Percentiles rank a stretch among this genome's conserved stretches.
phyloP scores from a whole-genome alignment of 805 yeast species.

The Suhomyces xylopsoci region DNA sequence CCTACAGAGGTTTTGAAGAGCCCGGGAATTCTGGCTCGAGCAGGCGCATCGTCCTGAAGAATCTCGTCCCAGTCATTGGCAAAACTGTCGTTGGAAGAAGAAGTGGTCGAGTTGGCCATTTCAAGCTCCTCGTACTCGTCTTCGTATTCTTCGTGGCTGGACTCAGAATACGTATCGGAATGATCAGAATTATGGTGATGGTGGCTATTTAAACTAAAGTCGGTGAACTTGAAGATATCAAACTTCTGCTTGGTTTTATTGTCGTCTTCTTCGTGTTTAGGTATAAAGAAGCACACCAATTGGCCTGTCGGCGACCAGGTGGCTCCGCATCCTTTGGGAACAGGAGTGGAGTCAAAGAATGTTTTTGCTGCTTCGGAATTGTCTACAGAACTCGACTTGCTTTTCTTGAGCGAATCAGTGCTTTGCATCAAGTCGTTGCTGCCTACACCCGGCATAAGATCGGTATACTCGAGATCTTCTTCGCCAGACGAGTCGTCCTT shows the following conservation, averaged over 20 bases:
- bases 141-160: slow-evolving; percentile 17
- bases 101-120: slow-evolving; percentile 3
- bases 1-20: slow-evolving; percentile 42
- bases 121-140: slow-evolving; percentile 13
- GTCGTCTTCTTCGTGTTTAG: slow-evolving; percentile 38
- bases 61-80: slow-evolving; percentile 69
- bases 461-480: slow-evolving; percentile 22
- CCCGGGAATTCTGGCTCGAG: slow-evolving; percentile 53
- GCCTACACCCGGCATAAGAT: slow-evolving; percentile 37
- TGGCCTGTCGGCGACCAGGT: slow-evolving; percentile 78
- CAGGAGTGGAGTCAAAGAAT: slow-evolving; percentile 74
- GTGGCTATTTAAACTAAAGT: slow-evolving; percentile 35
- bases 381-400: neutral
- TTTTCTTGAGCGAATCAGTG: slow-evolving; percentile 15
- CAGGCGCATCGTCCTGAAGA: slow-evolving; percentile 52
- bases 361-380: slow-evolving; percentile 13
- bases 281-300: slow-evolving; percentile 77
- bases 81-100: slow-evolving; percentile 53
- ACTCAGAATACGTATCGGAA: neutral
- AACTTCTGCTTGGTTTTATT: slow-evolving; percentile 46
- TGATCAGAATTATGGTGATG: slow-evolving; percentile 14
- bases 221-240: slow-evolving; percentile 42
- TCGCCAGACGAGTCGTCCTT: slow-evolving; percentile 24
- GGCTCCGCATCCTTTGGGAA: slow-evolving; percentile 94
- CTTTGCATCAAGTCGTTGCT: slow-evolving; percentile 24